Evolutionary conservation across 1,284 basidiomycete species (phyloP), one percentile per base, ranked within the genome.

Genomic region (Heterobasidion occidentale): DNA sequence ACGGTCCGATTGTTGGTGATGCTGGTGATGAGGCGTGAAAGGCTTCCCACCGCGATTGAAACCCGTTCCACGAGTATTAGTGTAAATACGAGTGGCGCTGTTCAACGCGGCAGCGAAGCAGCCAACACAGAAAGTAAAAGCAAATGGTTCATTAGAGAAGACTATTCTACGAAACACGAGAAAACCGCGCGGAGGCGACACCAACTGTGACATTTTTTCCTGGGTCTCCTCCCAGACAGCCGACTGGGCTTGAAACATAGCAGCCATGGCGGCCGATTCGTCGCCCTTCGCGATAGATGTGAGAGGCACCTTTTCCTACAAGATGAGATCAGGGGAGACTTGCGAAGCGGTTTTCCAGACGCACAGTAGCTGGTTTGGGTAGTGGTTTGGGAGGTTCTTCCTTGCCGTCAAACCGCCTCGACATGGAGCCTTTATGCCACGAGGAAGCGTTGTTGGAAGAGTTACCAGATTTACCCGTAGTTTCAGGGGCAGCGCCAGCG

Each of bases 211-310:
- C 94, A 97, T 96, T 77, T 93, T 90, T 78, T 95, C 92, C 76
- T 96, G 93, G 65, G 93, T 88, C 79, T 94, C 90, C 76, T 95
- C 88, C 94, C 94, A 97, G 74, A 94, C 92, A 61, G 90, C 86
- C 38, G 86, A 85, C 69, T 92, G 88, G 50, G 89, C 89, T 71
- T 92, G 88, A 70, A 97, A 96, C 94, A 97, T 96, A 64, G 94
- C 94, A 12, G 90, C 91, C 78, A 97, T 90, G n/a, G 89, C 88
- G 9, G 85, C 88, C 19, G 84, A 86, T 68, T 94, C 92, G 60
- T 93, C 91, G 47, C 81, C 83, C 57, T 83, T 77, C 1, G 80
- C 76, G 34, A 80, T 62, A 3, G 62, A 71, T 33, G 75, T 36
- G 7, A 42, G n/a, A 38, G 35, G 44, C 17, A 49, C 20, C 20